Conservation (phyloP, 345 rosid species). For the Conringia planisiliqua region DNA sequence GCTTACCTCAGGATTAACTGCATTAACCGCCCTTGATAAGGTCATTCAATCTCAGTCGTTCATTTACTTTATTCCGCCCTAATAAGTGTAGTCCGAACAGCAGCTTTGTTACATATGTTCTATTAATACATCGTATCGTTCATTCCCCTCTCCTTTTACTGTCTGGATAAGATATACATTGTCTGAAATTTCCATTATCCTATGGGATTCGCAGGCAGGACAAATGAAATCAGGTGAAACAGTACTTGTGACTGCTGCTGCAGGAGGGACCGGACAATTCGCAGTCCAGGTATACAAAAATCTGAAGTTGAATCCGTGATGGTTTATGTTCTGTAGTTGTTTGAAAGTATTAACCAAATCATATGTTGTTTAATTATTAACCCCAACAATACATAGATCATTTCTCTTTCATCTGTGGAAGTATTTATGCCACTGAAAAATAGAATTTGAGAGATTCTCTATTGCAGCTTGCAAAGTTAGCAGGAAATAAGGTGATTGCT, state of each 20-base stretch:
- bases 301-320: slow-evolving; percentile 6
- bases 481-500: slow-evolving; percentile 83
- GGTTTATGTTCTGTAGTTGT: neutral
- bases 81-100: too few relatives aligned
- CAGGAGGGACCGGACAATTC: slow-evolving; percentile 98
- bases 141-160: too few relatives aligned
- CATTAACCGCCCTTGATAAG: slow-evolving; percentile 91
- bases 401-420: neutral
- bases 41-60: too few relatives aligned
- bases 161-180: neutral
- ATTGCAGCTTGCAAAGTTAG: slow-evolving; percentile 83
- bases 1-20: slow-evolving; percentile 98
- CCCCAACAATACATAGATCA: neutral
- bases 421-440: neutral
- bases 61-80: too few relatives aligned
- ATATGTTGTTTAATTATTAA: neutral
- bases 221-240: slow-evolving; percentile 76
- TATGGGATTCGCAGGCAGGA: slow-evolving; percentile 54
- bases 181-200: neutral
- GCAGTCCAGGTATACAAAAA: slow-evolving; percentile 75
- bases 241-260: slow-evolving; percentile 97
- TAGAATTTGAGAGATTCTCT: neutral
- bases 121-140: too few relatives aligned
- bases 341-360: neutral
- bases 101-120: too few relatives aligned